Evolutionary conservation across 805 yeast genomes (phyloP).

Genomic region (Wickerhamiella occidentalis): DNA sequence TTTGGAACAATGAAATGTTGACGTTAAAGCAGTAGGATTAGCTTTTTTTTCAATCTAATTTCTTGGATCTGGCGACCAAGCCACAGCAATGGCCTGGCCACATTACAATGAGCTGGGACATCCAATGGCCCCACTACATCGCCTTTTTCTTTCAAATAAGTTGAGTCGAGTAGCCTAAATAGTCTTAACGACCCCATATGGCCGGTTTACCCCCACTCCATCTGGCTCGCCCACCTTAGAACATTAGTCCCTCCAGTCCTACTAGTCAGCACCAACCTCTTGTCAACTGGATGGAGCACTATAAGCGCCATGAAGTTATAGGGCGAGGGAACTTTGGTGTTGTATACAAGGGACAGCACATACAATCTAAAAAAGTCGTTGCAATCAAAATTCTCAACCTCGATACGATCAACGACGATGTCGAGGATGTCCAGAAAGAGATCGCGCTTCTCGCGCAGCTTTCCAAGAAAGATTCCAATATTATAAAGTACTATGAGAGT

Average conservation of each 20-base stretch:
- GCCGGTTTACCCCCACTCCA: no score
- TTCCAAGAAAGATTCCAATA: conserved; percentile 67
- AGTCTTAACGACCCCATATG: no score
- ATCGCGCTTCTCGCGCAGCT: conserved; percentile 73
- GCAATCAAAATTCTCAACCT: conserved; percentile 89
- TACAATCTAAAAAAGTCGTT: conserved; percentile 56
- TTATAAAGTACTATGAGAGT: conserved; percentile 85
- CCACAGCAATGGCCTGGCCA: no score
- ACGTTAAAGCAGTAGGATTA: no score
- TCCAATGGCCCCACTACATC: no score
- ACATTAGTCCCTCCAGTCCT: not conserved
- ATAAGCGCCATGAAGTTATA: conserved; percentile 75
- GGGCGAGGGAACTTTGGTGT: conserved; percentile 97
- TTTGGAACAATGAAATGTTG: no score
- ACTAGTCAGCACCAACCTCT: not conserved
- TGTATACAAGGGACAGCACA: conserved; percentile 66
- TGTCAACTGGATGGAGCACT: conserved; percentile 23
- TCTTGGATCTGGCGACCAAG: no score
- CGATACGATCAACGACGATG: conserved; percentile 90
- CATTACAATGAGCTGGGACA: no score
- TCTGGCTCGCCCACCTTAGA: no score
- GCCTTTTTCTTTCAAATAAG: no score
- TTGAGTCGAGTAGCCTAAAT: no score
- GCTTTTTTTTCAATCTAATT: no score
- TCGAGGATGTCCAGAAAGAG: conserved; percentile 87